Base-by-base conservation (phyloP, 129 eudicot genomes). In the Erigeron canadensis region DNA sequence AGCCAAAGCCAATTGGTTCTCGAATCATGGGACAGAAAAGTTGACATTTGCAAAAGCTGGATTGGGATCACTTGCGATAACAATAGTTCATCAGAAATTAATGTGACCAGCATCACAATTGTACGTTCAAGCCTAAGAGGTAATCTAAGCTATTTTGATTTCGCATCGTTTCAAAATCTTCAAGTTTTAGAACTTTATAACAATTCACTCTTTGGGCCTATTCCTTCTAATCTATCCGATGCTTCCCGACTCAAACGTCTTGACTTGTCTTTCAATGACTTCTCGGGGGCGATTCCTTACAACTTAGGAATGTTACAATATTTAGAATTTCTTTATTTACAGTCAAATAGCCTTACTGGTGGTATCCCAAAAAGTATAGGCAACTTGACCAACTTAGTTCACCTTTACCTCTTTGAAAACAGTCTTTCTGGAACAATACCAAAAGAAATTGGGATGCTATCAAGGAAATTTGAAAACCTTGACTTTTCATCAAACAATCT, bases 401-500 rank as follows among this genome's bases (percentile, higher is more conserved):
- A 50, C 8, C 2, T 50, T 50, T 13, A 50, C 56, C 56, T 50
- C 13, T 50, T 50, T 50, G 17, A 50, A 50, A 50, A 50, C 16
- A 8, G 1, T 17, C 56, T 50, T 4, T 50, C 56, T 12, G 56
- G 56, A 13, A 11, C 56, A 50, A 50, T 50, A 50, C 56, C 56
- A 50, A 50, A 12, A 50, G 56, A 50, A 50, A 50, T 50, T 50
- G 56, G 56, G 56, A 50, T 50, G 56, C 17, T 48, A 17, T 9
- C 55, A 48, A 48, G 55, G 55, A 48, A 13, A 17, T 13, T 48
- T 6, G 18, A 13, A 17, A 48, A 13, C 16, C 55, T 58, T 21
- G 41, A 58, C 41, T 58, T 58, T 58, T 58, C 17, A 13, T 58
- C 40, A 21, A 58, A 58, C 63, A 58, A 23, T 58, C 63, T 23